Base-by-base conservation (phyloP, 2,329 filamentous ascomycete species). In the Aspergillus puulaauensis region DNA sequence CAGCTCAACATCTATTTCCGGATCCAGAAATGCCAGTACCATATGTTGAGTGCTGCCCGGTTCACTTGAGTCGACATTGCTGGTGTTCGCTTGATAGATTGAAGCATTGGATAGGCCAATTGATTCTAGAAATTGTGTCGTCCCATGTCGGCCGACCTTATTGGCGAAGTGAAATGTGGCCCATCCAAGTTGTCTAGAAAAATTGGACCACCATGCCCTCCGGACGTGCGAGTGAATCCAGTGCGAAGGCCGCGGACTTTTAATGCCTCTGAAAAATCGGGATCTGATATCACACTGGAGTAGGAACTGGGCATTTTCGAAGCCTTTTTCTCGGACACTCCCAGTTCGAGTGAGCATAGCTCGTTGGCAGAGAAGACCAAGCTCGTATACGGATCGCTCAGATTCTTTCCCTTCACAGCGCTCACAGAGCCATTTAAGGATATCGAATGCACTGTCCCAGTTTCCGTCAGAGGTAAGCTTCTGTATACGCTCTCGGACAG, bases 391-490 rank as follows among this genome's bases (percentile, higher is more conserved):
- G 19, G 19, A 19, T 19, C 19, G 19, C 19, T 21, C 21, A 4
- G 4, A 21, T 9, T 71, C 65, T 4, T 39, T 11, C 1, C 60
- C 59, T 5, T 65, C 64, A 21, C 62, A 66, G 3, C 69, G 59
- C 23, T 68, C 39, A 19, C 68, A 69, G 1, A 73, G 55, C 70
- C 71, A 73, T 9, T 48, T 49, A 1, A 63, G 8, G 3, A 69
- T 46, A 0, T 52, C 17, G 31, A 73, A 68, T 0, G 65, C 69
- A 1, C 31, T 37, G 5, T 45, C 7, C 70, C 70, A 73, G 1
- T 68, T 48, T 1, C 45, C 54, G 2, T 35, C 35, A 0, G 27
- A n/a, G 3, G 63, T 56, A 0, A 59, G 35, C 0, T 40, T 19
- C 6, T 67, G 54, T 1, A 62, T 54, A 0, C 54, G 61, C 19